A percentile compares a stretch with the other conserved stretches of the same genome.
Conservation (phyloP, 2,329 filamentous ascomycete species). For the Paracoccidioides lutzii region DNA sequence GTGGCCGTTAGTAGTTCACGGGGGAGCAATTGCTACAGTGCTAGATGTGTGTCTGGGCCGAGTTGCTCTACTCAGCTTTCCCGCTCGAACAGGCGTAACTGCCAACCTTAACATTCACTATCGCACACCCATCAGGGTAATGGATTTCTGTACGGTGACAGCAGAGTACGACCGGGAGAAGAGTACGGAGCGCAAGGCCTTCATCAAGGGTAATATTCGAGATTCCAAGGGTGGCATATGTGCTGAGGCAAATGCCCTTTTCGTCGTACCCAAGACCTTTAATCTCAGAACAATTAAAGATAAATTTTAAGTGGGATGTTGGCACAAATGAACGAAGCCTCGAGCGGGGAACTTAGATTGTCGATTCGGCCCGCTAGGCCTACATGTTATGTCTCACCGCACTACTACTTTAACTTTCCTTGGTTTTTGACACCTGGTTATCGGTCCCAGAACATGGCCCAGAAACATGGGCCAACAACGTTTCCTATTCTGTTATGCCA, state of each 20-base stretch:
- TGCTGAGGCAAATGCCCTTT: constrained; percentile 46
- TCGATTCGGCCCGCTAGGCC: not conserved
- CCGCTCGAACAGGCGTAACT: constrained; percentile 41
- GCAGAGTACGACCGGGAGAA: constrained; percentile 30
- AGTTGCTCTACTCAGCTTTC: constrained; percentile 41
- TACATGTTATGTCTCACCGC: not conserved
- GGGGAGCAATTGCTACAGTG: constrained; percentile 54
- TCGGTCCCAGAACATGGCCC: no score
- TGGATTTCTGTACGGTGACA: constrained; percentile 51
- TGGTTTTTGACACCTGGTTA: no score
- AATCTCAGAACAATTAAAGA: constrained; percentile 29
- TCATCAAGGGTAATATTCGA: constrained; percentile 23
- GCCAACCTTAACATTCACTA: constrained; percentile 50
- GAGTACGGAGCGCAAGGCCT: constrained; percentile 28
- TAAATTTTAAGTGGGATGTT: constrained; percentile 22
- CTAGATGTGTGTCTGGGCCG: constrained; percentile 58
- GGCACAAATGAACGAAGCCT: not conserved
- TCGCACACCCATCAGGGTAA: constrained; percentile 45
- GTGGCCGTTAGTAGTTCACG: constrained; percentile 61
- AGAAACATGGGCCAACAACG: no score
- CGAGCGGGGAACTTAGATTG: not conserved
- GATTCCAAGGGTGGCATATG: constrained; percentile 40
- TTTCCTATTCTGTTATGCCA: no score
- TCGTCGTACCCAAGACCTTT: constrained; percentile 44
- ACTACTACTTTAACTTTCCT: no score